These are phyloP conservation scores for Calonectria crousiana DNA, from an alignment of 2,329 filamentous ascomycete genomes.

Conservation along the genomic window DNA sequence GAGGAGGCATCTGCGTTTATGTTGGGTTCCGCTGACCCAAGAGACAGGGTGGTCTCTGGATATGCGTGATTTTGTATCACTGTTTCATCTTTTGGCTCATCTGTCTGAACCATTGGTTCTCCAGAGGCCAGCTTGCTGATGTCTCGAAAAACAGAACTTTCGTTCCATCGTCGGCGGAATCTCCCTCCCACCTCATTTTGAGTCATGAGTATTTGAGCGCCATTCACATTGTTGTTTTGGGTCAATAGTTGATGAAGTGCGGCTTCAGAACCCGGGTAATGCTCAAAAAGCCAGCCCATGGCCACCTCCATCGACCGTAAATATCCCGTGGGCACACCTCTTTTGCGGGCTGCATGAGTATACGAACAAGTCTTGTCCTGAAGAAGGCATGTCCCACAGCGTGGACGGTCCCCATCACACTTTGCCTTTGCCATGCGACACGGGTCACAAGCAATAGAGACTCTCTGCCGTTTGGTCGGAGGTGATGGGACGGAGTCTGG, in stretches of 20 bases:
- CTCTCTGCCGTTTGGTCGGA: background rate
- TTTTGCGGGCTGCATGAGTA: background rate
- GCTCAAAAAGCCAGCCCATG: conserved; percentile 6
- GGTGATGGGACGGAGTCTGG: background rate
- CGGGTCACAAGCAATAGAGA: background rate
- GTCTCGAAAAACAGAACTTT: background rate
- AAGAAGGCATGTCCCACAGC: background rate
- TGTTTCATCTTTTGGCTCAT: background rate
- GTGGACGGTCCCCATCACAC: background rate
- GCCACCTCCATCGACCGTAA: background rate
- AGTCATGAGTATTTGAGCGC: background rate
- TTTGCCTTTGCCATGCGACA: background rate
- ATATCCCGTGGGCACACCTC: conserved; percentile 5
- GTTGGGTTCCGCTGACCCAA: background rate
- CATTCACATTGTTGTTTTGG: too few relatives aligned
- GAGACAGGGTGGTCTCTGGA: background rate
- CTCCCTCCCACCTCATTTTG: background rate
- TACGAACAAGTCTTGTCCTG: background rate
- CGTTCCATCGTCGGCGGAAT: background rate
- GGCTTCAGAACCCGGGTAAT: background rate
- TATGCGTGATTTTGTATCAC: background rate
- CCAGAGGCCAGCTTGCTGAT: background rate
- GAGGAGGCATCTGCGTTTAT: background rate
- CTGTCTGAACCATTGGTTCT: background rate
- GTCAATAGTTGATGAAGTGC: background rate